These are phyloP conservation scores for Penicillium angulare DNA, from an alignment of 495 filamentous ascomycete genomes.

Conservation along the genomic window DNA sequence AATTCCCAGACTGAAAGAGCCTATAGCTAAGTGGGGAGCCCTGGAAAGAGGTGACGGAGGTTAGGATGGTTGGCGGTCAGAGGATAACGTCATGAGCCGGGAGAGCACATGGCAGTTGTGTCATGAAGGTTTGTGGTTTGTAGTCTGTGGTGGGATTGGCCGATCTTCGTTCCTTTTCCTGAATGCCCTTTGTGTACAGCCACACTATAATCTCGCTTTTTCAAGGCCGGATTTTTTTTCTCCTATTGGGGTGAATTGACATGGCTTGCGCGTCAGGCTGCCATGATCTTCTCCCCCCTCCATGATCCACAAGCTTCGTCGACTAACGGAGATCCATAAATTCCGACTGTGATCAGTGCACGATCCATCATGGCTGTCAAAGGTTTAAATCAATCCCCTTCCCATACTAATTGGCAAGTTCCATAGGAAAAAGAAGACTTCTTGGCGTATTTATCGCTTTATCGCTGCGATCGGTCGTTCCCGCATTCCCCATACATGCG, in stretches of 20 bases:
- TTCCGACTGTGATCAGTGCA: too few species aligned
- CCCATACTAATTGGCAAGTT: too few species aligned
- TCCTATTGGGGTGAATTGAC: too few species aligned
- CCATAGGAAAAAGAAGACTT: too few species aligned
- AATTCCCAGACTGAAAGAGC: neutral
- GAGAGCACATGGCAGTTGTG: too few species aligned
- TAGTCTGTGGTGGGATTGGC: neutral
- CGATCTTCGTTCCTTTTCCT: slow-evolving; percentile 5
- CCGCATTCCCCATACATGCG: neutral
- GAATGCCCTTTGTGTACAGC: slow-evolving; percentile 12
- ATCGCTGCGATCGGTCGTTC: neutral
- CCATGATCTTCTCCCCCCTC: neutral
- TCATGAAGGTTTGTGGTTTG: too few species aligned
- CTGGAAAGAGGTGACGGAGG: too few species aligned
- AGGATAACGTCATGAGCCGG: slow-evolving; percentile 23
- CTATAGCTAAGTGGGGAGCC: slow-evolving; percentile 4
- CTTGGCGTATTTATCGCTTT: slow-evolving; percentile 1
- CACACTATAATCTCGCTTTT: slow-evolving; percentile 1
- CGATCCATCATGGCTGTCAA: neutral
- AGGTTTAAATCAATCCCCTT: too few species aligned
- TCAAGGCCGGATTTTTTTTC: too few species aligned
- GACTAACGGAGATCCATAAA: too few species aligned
- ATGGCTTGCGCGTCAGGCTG: neutral
- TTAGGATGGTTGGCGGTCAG: slow-evolving; percentile 22
- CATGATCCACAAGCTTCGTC: too few species aligned